phyloP scores from a whole-genome alignment of 2,329 filamentous ascomycete genomes.

The Plenodomus biglobosus region DNA sequence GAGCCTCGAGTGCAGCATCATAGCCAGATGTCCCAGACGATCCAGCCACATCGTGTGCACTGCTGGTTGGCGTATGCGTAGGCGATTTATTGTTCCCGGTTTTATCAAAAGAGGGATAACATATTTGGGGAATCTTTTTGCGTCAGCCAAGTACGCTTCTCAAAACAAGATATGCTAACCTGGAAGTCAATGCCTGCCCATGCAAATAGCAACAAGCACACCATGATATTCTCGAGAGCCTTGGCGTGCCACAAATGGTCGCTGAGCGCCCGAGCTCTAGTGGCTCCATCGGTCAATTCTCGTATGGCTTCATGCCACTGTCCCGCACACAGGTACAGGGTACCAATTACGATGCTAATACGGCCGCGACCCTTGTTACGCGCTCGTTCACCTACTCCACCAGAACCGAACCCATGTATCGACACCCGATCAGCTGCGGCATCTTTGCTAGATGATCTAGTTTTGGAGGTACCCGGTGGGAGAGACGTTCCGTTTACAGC shows the following conservation, averaged over 20 bases:
- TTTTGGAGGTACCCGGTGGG: conserved; percentile 27
- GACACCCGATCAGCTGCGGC: conserved; percentile 63
- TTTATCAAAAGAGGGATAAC: conserved; percentile 55
- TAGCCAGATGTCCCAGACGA: conserved; percentile 49
- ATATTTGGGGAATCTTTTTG: conserved; percentile 55
- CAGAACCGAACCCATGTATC: conserved; percentile 64
- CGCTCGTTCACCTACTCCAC: conserved; percentile 71
- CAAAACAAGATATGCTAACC: conserved; percentile 44
- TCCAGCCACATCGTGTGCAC: conserved; percentile 42
- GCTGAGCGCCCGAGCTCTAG: conserved; percentile 73
- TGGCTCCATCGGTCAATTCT: conserved; percentile 78
- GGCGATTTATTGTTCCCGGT: conserved; percentile 47
- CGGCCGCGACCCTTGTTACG: conserved; percentile 80
- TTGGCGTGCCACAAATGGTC: conserved; percentile 99
- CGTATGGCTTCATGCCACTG: conserved; percentile 86
- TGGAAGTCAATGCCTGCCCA: conserved; percentile 85
- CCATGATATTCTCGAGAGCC: conserved; percentile 81
- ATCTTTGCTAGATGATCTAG: conserved; percentile 54
- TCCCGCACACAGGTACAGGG: conserved; percentile 83
- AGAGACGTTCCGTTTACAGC: conserved; percentile 47
- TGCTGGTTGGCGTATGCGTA: conserved; percentile 45
- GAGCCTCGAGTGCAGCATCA: conserved; percentile 48
- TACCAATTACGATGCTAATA: conserved; percentile 76
- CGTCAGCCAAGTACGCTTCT: conserved; percentile 6
- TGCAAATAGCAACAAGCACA: conserved; percentile 79